Evolutionary conservation across 768 basidiomycete species (phyloP), one percentile per base, ranked within the genome.

Genomic region (Boletus reticulatus): DNA sequence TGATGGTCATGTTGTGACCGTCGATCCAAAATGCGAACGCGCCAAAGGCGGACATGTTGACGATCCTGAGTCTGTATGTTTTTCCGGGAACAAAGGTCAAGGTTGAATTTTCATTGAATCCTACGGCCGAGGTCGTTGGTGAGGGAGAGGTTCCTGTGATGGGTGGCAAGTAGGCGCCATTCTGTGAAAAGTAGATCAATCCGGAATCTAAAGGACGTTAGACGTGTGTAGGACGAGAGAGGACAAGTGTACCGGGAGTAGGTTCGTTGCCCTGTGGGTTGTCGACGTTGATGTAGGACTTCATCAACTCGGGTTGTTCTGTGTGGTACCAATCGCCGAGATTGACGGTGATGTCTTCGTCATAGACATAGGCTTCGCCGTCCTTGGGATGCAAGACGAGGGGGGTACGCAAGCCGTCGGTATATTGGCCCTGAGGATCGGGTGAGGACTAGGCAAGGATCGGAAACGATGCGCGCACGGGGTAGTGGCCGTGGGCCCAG

Each of bases 271-370:
- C 94, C 22, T 80, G 82, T 0, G 94, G 94, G 69, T 96, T 89
- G 9, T 79, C 74, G 41, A 84, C 78, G 66, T 71, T 87, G 67
- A 94, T 73, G 71, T 92, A 95, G 34, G 81, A 69, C 24, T 84
- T 69, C 49, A 90, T 48, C 34, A 96, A 80, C 10, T 71, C 76
- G 1, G 72, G 45, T 56, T 93, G 89, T 67, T 92, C 78, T 7
- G 85, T 68, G 67, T 97, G 93, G 67, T 98, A 98, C 95, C 96
- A 98, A 69, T 98, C 95, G 6, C 85, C 82, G 1, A 98, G 75
- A 55, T 94, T 67, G 60, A 98, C 76, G 19, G 90, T 95, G 73
- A 84, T 94, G 62, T 98, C 96, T 27, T 88, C 91, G 70, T 98
- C 94, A 70, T 97, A 98, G 11, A 59, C 71, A 69, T 92, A 81